phyloP scores from a whole-genome alignment of 1,284 basidiomycete genomes.

The Ceratobasidium sp. region DNA sequence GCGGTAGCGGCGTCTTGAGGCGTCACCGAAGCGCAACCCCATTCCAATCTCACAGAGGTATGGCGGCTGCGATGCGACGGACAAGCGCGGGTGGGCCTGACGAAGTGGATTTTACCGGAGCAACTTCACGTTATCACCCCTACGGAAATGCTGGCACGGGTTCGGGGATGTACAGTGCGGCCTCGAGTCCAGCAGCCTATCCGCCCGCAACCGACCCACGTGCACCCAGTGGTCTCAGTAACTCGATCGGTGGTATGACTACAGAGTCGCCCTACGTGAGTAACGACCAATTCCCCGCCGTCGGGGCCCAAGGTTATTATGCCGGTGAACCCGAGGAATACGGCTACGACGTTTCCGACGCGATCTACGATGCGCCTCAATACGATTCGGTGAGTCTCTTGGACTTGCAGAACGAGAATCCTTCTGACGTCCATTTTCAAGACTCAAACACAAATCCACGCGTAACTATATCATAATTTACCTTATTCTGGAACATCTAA shows the following conservation, averaged over 20 bases:
- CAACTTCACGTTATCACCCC: conserved; percentile 33
- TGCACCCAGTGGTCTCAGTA: not conserved
- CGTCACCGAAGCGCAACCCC: conserved; percentile 29
- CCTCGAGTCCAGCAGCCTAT: conserved; percentile 16
- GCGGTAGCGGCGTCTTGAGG: conserved; percentile 5
- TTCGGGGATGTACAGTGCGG: not conserved
- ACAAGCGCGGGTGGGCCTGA: conserved; percentile 28
- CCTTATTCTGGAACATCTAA: conserved; percentile 17
- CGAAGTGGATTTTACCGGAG: conserved; percentile 20
- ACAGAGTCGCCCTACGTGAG: not conserved
- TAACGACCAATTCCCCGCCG: not conserved
- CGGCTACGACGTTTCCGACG: conserved; percentile 4
- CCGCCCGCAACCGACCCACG: not conserved
- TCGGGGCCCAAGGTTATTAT: not conserved
- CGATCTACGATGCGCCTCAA: not conserved
- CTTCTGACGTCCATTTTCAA: not conserved
- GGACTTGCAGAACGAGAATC: not conserved
- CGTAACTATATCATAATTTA: conserved; percentile 1
- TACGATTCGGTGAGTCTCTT: not conserved
- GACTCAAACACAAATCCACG: conserved; percentile 4
- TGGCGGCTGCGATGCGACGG: conserved; percentile 11
- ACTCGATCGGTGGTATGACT: not conserved
- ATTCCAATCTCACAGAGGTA: conserved; percentile 25
- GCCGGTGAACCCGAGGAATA: conserved; percentile 24
- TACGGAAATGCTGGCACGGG: not conserved